Evolutionary conservation across 176 grass and related monocot genomes (phyloP).

Genomic region (Bothriochloa decipiens): DNA sequence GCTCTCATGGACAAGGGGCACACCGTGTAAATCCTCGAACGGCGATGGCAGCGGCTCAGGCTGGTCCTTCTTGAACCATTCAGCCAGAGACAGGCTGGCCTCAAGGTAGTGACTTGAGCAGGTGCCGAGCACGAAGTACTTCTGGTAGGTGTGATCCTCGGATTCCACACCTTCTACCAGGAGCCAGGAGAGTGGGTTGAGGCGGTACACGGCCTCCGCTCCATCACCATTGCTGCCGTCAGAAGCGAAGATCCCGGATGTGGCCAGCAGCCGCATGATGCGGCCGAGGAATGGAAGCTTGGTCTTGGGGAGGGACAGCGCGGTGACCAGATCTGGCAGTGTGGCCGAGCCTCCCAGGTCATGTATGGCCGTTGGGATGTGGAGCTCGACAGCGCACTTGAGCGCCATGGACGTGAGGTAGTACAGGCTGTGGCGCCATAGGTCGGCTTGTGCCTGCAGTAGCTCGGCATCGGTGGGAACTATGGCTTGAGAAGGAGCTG

Average conservation of each 20-base stretch:
- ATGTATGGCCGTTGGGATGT: background rate
- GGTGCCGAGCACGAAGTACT: background rate
- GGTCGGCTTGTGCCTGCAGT: constrained; percentile 5
- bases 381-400: background rate
- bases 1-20: background rate
- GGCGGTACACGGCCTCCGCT: constrained; percentile 3
- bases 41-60: background rate
- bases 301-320: background rate
- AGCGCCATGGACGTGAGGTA: constrained; percentile 11
- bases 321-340: background rate
- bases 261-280: constrained; percentile 40
- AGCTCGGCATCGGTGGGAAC: constrained; percentile 4
- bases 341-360: background rate
- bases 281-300: constrained; percentile 23
- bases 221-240: background rate
- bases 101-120: background rate
- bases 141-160: background rate
- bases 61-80: background rate
- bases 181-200: constrained; percentile 29
- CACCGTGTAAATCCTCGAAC: background rate
- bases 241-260: background rate
- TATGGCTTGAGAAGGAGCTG: background rate
- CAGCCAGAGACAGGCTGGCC: background rate
- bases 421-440: constrained; percentile 38
- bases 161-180: constrained; percentile 1